phyloP scores from a whole-genome alignment of 306 rosid genomes.

The Cucurbita moschata region DNA sequence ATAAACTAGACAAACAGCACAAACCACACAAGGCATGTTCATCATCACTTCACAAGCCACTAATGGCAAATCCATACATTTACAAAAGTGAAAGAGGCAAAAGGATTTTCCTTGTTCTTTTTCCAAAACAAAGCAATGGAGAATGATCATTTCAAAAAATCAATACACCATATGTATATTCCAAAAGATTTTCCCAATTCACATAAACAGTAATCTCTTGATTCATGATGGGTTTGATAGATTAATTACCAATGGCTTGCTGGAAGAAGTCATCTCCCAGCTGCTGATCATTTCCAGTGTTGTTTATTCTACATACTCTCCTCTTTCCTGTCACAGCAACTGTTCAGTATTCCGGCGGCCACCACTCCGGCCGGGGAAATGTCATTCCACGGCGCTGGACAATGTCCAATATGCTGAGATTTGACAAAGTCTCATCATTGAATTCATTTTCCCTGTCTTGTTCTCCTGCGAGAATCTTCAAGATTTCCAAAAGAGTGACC shows the following conservation, averaged over 20 bases:
- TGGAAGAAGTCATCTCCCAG: not conserved
- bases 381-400: not conserved
- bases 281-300: not conserved
- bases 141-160: not conserved
- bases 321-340: not conserved
- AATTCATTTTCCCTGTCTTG: not conserved
- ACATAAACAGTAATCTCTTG: not conserved
- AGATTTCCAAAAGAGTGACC: not conserved
- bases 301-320: not conserved
- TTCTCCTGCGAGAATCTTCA: not conserved
- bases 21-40: not conserved
- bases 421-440: not conserved
- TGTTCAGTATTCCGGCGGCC: not conserved
- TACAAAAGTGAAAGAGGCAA: not conserved
- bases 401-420: not conserved
- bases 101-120: not conserved
- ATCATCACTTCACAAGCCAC: not conserved
- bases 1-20: not conserved
- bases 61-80: not conserved
- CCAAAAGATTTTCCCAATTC: not conserved
- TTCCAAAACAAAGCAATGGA: not conserved
- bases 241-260: not conserved
- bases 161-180: not conserved
- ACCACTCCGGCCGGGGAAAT: slow-evolving; percentile 4
- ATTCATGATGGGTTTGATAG: not conserved